phyloP scores from a whole-genome alignment of 805 yeast species.

The Lachancea sp. region DNA sequence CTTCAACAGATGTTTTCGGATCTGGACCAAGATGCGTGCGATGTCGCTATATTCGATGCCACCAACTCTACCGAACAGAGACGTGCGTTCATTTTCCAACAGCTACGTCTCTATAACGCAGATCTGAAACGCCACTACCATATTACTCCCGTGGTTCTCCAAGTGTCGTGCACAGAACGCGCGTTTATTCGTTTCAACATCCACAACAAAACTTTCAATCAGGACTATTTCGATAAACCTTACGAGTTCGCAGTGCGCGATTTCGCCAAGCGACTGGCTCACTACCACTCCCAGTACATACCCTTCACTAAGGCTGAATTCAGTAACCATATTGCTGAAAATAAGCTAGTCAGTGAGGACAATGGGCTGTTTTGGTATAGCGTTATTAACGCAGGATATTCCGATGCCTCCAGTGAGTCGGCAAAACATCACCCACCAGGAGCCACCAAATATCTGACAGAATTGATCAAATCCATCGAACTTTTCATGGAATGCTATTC shows the following conservation, averaged over 20 bases:
- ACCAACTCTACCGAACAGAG: slow-evolving; percentile 47
- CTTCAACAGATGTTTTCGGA: slow-evolving; percentile 41
- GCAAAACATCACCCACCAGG: slow-evolving; percentile 14
- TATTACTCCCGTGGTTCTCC: slow-evolving; percentile 48
- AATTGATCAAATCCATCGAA: slow-evolving; percentile 16
- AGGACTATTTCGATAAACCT: slow-evolving; percentile 50
- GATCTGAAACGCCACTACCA: slow-evolving; percentile 12
- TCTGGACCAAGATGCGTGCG: slow-evolving; percentile 37
- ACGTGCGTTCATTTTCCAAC: slow-evolving; percentile 28
- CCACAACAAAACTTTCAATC: slow-evolving; percentile 55
- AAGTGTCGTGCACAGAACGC: slow-evolving; percentile 51
- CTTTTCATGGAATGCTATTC: slow-evolving; percentile 20
- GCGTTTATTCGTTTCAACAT: slow-evolving; percentile 53
- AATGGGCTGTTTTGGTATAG: slow-evolving; percentile 19
- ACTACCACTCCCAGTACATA: slow-evolving; percentile 37
- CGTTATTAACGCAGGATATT: slow-evolving; percentile 19
- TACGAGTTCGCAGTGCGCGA: slow-evolving; percentile 50
- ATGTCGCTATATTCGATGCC: slow-evolving; percentile 55
- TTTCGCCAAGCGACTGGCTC: slow-evolving; percentile 49
- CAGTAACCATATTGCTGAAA: slow-evolving; percentile 9
- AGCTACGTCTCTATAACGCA: slow-evolving; percentile 18
- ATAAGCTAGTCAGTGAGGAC: slow-evolving; percentile 9
- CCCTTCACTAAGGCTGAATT: slow-evolving; percentile 25
- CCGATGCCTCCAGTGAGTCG: slow-evolving; percentile 9
- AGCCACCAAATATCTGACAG: slow-evolving; percentile 12